Conservation (phyloP, 805 yeast species). For the Pichia gijzeniarum region DNA sequence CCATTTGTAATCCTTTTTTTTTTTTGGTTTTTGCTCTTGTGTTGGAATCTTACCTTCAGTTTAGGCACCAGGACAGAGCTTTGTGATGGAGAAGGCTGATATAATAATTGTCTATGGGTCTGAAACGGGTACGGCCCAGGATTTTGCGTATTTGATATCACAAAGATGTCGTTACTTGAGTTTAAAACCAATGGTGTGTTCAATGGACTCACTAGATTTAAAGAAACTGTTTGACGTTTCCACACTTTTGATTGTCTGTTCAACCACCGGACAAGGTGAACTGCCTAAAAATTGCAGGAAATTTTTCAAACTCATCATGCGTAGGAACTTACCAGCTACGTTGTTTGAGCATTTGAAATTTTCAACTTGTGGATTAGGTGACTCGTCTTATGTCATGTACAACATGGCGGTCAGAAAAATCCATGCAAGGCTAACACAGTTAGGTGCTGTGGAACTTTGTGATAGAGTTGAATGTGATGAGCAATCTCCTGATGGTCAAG, state of each 20-base stretch:
- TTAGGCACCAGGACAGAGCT: too few relatives aligned
- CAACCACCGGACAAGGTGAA: constrained; percentile 96
- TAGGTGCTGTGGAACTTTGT: constrained; percentile 72
- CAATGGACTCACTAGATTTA: constrained; percentile 57
- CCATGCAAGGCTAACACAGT: constrained; percentile 68
- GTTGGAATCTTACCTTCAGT: too few relatives aligned
- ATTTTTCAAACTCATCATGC: constrained; percentile 70
- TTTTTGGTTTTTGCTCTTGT: background rate
- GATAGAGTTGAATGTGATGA: constrained; percentile 89
- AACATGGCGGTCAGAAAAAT: constrained; percentile 84
- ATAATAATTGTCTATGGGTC: constrained; percentile 68
- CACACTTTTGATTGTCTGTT: constrained; percentile 37
- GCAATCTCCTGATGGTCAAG: constrained; percentile 66
- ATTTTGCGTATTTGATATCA: constrained; percentile 63
- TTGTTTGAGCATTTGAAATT: constrained; percentile 56
- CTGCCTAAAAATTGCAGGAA: constrained; percentile 70
- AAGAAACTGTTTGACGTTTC: constrained; percentile 44
- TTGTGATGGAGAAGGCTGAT: background rate
- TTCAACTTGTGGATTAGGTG: constrained; percentile 87
- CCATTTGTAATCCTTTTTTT: background rate
- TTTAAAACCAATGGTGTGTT: constrained; percentile 40
- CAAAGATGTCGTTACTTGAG: constrained; percentile 48
- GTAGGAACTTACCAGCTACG: constrained; percentile 52
- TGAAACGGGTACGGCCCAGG: constrained; percentile 89
- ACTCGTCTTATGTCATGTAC: constrained; percentile 82